These are phyloP conservation scores for Salvia splendens DNA, from an alignment of 257 asterid species.

Conservation along the genomic window DNA sequence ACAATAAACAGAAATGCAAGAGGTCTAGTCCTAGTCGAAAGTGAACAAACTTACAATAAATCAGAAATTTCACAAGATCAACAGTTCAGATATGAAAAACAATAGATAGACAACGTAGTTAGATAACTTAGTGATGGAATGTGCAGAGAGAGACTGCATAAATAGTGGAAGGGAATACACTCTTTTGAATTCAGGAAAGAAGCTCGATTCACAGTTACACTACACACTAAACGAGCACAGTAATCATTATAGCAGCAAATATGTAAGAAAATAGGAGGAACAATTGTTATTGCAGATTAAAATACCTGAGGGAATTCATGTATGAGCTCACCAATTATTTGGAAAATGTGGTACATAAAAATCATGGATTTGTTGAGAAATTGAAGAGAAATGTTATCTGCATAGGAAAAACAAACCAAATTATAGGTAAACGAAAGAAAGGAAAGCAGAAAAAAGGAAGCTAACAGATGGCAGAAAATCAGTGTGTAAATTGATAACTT, in stretches of 20 bases:
- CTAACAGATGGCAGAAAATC: too few species aligned
- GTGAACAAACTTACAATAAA: too few species aligned
- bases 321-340: conserved; percentile 83
- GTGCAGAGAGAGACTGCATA: conserved; percentile 83
- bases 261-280: background rate
- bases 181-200: conserved; percentile 68
- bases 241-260: background rate
- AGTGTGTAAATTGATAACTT: too few species aligned
- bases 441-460: too few species aligned
- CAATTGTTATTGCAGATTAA: conserved; percentile 1
- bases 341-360: too few species aligned
- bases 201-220: conserved; percentile 62
- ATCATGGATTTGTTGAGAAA: conserved; percentile 24
- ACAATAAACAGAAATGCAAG: too few species aligned
- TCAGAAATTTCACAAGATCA: too few species aligned
- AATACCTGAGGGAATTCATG: conserved; percentile 61
- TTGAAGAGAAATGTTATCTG: background rate
- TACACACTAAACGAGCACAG: conserved; percentile 29
- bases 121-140: conserved; percentile 54
- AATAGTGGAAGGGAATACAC: conserved; percentile 82
- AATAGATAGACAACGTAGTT: background rate
- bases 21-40: too few species aligned
- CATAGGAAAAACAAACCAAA: conserved; percentile 25
- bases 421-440: too few species aligned
- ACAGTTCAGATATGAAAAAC: conserved; percentile 12